Base-by-base conservation (phyloP, 2,329 filamentous ascomycete genomes). In the Apiospora kogelbergensis region DNA sequence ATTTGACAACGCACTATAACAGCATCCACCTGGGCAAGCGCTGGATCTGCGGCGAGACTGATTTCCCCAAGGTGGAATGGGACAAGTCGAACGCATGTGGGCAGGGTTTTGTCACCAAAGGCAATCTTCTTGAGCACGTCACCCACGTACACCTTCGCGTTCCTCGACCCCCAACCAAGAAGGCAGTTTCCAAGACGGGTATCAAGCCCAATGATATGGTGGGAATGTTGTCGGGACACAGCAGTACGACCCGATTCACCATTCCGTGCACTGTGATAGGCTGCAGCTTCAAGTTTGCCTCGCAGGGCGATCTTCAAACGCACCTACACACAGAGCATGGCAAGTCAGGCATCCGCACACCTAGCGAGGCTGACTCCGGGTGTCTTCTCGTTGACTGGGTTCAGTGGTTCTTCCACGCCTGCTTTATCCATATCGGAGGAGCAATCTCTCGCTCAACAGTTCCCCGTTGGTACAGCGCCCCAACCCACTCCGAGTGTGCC, bases 101-200 rank as follows among this genome's bases (percentile, higher is more conserved):
- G 2, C 88, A 89, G 70, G 86, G 87, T 44, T 96, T 97, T 76
- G 88, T 88, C 69, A 92, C 91, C 71, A 97, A 97, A 79, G 86
- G 89, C 22, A 90, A 89, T 40, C 85, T 98, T 0, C 92, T 95
- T 78, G 92, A 96, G 73, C 95, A 98, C 77, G 86, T 98, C 60
- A 90, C 93, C 24, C 94, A 91, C 64, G 88, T 93, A 26, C 95
- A 98, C 78, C 83, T 97, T 33, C 89, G 90, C n/a, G 76, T 80
- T 20, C 80, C 83, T 68, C 83, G 87, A 15, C 84, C 84, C 10
- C 76, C 75, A 24, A 57, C 65, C 15, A 68, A 68, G 40, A 69
- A 66, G 63, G 70, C 63, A 46, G 69, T 42, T 74, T 75, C 69
- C 69, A 77, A 48, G 76, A 72, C 67, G 72, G 73, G 68, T 67